Conservation (phyloP, 2,329 filamentous ascomycete genomes). For the Sarocladium kiliense region DNA sequence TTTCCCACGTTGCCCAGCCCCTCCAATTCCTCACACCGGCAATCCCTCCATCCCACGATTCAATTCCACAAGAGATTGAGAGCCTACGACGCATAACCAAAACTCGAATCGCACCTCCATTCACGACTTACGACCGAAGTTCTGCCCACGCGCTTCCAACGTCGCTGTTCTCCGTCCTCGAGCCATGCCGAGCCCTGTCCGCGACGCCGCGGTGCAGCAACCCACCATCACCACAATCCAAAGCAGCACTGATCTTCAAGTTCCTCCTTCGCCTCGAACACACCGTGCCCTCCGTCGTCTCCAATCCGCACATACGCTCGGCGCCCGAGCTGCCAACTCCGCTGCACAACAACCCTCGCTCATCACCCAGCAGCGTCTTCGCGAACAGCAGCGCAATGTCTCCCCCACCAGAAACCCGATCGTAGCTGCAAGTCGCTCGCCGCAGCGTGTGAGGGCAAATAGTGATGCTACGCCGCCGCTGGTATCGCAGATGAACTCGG, state of each 20-base stretch:
- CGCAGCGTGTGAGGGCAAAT: conserved; percentile 62
- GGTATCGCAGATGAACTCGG: conserved; percentile 30
- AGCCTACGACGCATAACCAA: neutral
- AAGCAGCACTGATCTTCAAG: conserved; percentile 40
- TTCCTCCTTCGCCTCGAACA: conserved; percentile 57
- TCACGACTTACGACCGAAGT: no score
- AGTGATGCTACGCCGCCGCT: conserved; percentile 57
- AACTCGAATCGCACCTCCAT: neutral
- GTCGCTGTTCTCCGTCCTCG: neutral
- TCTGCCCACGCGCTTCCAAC: no score
- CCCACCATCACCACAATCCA: neutral
- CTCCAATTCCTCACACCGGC: neutral
- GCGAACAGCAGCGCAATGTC: conserved; percentile 34
- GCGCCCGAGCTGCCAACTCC: conserved; percentile 39
- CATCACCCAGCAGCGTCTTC: conserved; percentile 56
- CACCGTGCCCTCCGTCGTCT: conserved; percentile 66
- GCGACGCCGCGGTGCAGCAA: conserved; percentile 6
- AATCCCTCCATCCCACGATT: neutral
- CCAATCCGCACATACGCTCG: conserved; percentile 69
- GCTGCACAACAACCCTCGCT: conserved; percentile 39
- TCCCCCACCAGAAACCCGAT: conserved; percentile 21
- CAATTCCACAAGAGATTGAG: neutral
- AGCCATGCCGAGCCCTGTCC: conserved; percentile 11
- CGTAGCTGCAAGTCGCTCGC: conserved; percentile 27
- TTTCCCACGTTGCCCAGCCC: neutral